Conservation (phyloP, 371 early-diverging fungal genomes). For the Rhizopus delemar region DNA sequence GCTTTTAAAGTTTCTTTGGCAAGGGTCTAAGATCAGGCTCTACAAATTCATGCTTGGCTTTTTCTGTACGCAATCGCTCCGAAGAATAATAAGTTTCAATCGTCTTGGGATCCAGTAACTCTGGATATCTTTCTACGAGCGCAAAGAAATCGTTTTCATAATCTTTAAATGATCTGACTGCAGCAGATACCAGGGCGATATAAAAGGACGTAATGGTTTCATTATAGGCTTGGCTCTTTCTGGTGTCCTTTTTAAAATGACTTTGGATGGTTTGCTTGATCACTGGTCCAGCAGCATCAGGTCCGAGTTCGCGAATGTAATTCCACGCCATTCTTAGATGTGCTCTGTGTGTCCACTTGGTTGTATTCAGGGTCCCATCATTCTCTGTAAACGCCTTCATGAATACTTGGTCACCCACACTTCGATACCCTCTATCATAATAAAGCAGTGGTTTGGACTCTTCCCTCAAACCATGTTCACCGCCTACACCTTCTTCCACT, state of each 20-base stretch:
- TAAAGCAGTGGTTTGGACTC: slow-evolving; percentile 61
- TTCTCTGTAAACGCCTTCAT: slow-evolving; percentile 52
- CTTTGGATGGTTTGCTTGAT: slow-evolving; percentile 48
- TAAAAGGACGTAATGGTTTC: slow-evolving; percentile 65
- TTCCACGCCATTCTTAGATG: slow-evolving; percentile 69
- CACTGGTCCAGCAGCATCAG: slow-evolving; percentile 39
- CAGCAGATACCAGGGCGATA: slow-evolving; percentile 48
- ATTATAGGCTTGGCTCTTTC: slow-evolving; percentile 44
- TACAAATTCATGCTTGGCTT: slow-evolving; percentile 42
- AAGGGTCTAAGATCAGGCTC: slow-evolving; percentile 49
- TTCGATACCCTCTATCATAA: slow-evolving; percentile 64
- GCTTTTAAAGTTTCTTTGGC: slow-evolving; percentile 19
- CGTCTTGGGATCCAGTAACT: slow-evolving; percentile 38
- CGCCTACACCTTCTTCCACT: slow-evolving; percentile 60
- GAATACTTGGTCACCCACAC: slow-evolving; percentile 61
- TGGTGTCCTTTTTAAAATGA: slow-evolving; percentile 48
- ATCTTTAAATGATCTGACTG: slow-evolving; percentile 31
- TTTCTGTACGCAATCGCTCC: slow-evolving; percentile 36
- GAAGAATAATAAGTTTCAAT: slow-evolving; percentile 56
- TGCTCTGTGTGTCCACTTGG: slow-evolving; percentile 63
- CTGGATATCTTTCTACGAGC: slow-evolving; percentile 51
- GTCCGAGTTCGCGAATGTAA: slow-evolving; percentile 50
- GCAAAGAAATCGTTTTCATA: slow-evolving; percentile 56
- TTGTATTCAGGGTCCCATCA: slow-evolving; percentile 38
- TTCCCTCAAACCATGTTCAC: slow-evolving; percentile 43